A percentile compares a stretch with the other conserved stretches of the same genome.
Conservation (phyloP, 345 rosid species). For the Draba incana region DNA sequence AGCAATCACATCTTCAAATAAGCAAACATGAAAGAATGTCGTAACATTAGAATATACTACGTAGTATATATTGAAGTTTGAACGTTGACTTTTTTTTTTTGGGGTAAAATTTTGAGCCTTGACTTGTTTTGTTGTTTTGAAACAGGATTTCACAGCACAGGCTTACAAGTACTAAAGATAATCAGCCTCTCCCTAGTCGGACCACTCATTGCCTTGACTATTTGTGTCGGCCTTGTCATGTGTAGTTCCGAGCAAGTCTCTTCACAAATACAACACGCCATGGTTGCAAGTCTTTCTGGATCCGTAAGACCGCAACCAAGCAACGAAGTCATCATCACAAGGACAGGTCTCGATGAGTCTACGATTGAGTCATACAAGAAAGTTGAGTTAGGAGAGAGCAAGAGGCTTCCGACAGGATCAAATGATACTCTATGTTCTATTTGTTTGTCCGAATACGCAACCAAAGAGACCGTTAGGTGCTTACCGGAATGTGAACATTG, state of each 20-base stretch:
- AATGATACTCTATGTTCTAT: conserved; percentile 61
- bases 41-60: neutral
- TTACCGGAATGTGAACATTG: conserved; percentile 74
- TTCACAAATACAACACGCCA: conserved; percentile 12
- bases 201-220: conserved; percentile 49
- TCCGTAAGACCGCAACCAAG: conserved; percentile 39
- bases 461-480: conserved; percentile 56
- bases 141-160: conserved; percentile 41
- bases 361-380: conserved; percentile 70
- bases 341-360: conserved; percentile 63
- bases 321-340: conserved; percentile 23
- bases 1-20: conserved; percentile 25
- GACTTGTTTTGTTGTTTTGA: conserved; percentile 24
- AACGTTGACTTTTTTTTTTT: no score
- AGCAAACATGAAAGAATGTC: conserved; percentile 26
- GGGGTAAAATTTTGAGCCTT: neutral
- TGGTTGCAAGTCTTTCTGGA: conserved; percentile 21
- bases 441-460: conserved; percentile 65
- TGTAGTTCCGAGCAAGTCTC: conserved; percentile 30
- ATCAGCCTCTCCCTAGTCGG: conserved; percentile 51
- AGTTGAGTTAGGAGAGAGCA: conserved; percentile 69
- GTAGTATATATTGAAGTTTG: no score
- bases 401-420: conserved; percentile 57
- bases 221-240: conserved; percentile 44
- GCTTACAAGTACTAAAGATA: conserved; percentile 48